Evolutionary conservation across 2,329 filamentous ascomycete species (phyloP).

Genomic region (Colletotrichum limetticola): DNA sequence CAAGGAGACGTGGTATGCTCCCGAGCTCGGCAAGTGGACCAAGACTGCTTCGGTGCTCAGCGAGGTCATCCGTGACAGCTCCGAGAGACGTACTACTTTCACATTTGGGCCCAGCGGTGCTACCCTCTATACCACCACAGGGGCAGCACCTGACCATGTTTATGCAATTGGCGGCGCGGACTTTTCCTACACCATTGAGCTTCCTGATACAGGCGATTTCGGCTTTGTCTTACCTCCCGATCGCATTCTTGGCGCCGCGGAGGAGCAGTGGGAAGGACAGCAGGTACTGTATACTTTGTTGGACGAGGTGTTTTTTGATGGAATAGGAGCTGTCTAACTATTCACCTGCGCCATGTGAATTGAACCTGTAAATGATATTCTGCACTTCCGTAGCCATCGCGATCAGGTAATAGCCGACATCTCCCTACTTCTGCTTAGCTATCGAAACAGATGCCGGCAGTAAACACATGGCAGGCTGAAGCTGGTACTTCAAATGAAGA

Average conservation of each 20-base stretch:
- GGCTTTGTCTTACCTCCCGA: constrained; percentile 51
- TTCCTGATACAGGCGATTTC: constrained; percentile 45
- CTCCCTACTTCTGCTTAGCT: too few relatives aligned
- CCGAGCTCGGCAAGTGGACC: constrained; percentile 52
- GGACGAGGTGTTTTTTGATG: constrained; percentile 50
- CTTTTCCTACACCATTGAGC: constrained; percentile 53
- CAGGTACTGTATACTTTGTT: constrained; percentile 45
- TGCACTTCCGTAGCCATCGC: too few relatives aligned
- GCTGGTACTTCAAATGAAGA: too few relatives aligned
- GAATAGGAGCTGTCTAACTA: constrained; percentile 37
- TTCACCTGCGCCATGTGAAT: background rate
- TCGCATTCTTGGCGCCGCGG: constrained; percentile 48
- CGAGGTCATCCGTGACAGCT: constrained; percentile 46
- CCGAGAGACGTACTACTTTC: constrained; percentile 48
- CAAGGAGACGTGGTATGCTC: constrained; percentile 51
- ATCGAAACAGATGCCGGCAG: too few relatives aligned
- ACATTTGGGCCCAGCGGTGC: constrained; percentile 49
- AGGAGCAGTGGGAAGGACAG: constrained; percentile 50
- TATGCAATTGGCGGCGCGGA: constrained; percentile 43
- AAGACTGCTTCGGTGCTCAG: constrained; percentile 45
- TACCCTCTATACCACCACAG: constrained; percentile 49
- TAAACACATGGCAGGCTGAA: too few relatives aligned
- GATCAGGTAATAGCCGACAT: too few relatives aligned
- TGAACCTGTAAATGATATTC: too few relatives aligned
- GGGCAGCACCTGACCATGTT: constrained; percentile 43